Percentiles rank a stretch among this genome's conserved stretches.
phyloP scores from a whole-genome alignment of 441 rosid genomes.

The Kokia cookei region DNA sequence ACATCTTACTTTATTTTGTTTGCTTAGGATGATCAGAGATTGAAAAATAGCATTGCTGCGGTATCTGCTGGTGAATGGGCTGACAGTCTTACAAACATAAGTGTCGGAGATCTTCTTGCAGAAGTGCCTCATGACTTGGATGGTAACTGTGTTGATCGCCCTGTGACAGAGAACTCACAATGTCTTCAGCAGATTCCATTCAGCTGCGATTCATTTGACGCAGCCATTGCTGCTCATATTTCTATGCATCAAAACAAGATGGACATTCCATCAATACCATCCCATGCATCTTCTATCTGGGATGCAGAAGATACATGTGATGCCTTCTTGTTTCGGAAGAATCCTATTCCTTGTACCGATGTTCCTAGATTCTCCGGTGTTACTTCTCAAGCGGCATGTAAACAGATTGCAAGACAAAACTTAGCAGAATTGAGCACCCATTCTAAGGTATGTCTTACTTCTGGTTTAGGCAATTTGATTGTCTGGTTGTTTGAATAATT shows the following conservation, averaged over 20 bases:
- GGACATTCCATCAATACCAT: constrained; percentile 29
- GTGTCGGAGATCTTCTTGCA: constrained; percentile 82
- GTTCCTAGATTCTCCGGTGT: constrained; percentile 23
- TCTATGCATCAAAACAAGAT: constrained; percentile 63
- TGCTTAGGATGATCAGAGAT: constrained; percentile 38
- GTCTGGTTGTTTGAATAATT: background rate
- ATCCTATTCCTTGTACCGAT: constrained; percentile 23
- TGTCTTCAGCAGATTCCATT: constrained; percentile 57
- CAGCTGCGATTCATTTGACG: constrained; percentile 94
- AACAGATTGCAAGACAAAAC: constrained; percentile 25
- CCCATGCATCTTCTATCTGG: constrained; percentile 71
- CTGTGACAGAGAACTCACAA: constrained; percentile 34
- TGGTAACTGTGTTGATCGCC: constrained; percentile 26
- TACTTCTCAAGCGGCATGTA: constrained; percentile 25
- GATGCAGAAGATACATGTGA: constrained; percentile 98
- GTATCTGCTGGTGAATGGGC: constrained; percentile 89
- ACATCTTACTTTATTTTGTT: constrained; percentile 1
- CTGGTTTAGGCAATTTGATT: constrained; percentile 6
- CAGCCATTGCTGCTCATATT: constrained; percentile 94
- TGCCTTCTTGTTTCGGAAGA: constrained; percentile 76
- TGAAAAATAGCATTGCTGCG: constrained; percentile 29
- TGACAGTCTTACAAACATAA: constrained; percentile 87
- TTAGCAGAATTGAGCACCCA: constrained; percentile 20
- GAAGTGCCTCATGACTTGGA: constrained; percentile 54
- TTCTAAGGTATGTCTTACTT: constrained; percentile 35